Conservation (phyloP, 331 rosid genomes). For the Telfairia occidentalis region DNA sequence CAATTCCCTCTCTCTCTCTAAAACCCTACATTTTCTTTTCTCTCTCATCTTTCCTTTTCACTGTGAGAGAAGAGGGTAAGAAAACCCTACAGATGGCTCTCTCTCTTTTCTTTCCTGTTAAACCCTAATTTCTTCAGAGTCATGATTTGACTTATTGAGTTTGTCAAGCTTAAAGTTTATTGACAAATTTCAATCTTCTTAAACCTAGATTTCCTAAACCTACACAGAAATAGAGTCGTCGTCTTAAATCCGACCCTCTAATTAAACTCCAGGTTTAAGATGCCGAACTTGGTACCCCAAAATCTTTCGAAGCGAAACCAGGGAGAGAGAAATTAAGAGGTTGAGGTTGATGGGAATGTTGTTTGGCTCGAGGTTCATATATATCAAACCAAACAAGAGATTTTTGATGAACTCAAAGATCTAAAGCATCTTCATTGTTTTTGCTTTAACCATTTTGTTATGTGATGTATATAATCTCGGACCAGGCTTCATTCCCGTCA, state of each 20-base stretch:
- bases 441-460: too few relatives aligned
- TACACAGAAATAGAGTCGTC: too few relatives aligned
- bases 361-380: constrained; percentile 44
- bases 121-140: not conserved
- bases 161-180: too few relatives aligned
- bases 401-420: too few relatives aligned
- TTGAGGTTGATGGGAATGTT: constrained; percentile 46
- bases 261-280: too few relatives aligned
- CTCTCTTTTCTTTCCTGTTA: not conserved
- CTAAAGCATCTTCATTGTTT: too few relatives aligned
- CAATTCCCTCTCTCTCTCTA: not conserved
- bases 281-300: not conserved
- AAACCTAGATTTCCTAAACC: not conserved
- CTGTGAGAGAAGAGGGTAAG: not conserved
- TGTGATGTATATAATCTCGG: constrained; percentile 29
- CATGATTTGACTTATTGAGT: not conserved
- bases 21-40: not conserved
- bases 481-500: constrained; percentile 66
- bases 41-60: not conserved
- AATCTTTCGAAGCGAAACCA: not conserved
- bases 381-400: not conserved
- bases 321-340: constrained; percentile 8
- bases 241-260: too few relatives aligned
- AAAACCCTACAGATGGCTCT: not conserved
- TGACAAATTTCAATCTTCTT: too few relatives aligned